phyloP scores from a whole-genome alignment of 371 early-diverging fungal genomes.

The Mortierella sp. region DNA sequence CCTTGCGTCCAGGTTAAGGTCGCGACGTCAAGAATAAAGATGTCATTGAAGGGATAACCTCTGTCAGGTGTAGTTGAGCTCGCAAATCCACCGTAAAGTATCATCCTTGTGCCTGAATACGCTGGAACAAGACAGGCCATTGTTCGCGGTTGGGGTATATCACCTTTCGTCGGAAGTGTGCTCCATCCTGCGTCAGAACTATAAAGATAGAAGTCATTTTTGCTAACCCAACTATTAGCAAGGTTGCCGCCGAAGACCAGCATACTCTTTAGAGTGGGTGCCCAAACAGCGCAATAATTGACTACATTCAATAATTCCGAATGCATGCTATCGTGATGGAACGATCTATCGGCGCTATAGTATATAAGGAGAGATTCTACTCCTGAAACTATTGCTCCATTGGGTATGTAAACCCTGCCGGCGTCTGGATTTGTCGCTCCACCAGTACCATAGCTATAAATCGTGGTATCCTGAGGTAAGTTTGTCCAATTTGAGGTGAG shows the following conservation, averaged over 20 bases:
- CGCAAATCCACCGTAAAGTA: conserved; percentile 21
- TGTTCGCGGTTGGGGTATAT: conserved; percentile 7
- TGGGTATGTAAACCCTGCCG: background rate
- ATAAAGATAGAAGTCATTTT: background rate
- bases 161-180: background rate
- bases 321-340: background rate
- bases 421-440: background rate
- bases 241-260: conserved; percentile 1
- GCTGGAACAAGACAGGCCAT: conserved; percentile 19
- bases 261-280: background rate
- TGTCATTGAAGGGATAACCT: background rate
- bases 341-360: background rate
- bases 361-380: background rate
- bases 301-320: background rate
- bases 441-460: background rate
- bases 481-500: background rate
- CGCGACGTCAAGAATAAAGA: background rate
- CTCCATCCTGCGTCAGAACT: background rate
- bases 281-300: background rate
- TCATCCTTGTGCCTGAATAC: conserved; percentile 13
- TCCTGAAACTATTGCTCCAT: background rate
- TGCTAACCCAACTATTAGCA: background rate
- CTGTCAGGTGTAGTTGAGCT: background rate
- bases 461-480: background rate
- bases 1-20: background rate